Evolutionary conservation across 495 filamentous ascomycete species (phyloP).

Genomic region (Penicillium verhagenii): DNA sequence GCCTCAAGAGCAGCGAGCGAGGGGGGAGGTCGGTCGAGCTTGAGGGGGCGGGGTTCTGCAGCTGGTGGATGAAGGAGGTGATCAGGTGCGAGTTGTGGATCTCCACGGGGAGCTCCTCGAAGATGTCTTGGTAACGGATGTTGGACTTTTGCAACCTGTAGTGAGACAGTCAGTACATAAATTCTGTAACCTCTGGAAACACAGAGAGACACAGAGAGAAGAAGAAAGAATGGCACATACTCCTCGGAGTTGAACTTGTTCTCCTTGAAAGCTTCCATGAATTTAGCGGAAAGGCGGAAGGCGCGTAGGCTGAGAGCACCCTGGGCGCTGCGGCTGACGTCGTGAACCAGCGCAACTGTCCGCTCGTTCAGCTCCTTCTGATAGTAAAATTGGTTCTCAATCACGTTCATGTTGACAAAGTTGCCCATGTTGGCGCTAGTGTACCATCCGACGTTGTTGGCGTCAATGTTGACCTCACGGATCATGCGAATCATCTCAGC

Average conservation of each 20-base stretch:
- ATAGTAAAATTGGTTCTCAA: slow-evolving; percentile 98
- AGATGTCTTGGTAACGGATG: slow-evolving; percentile 89
- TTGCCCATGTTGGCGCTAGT: slow-evolving; percentile 98
- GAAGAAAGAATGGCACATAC: slow-evolving; percentile 46
- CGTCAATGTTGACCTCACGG: slow-evolving; percentile 96
- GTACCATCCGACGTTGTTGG: slow-evolving; percentile 98
- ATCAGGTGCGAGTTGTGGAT: slow-evolving; percentile 98
- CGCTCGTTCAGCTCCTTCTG: slow-evolving; percentile 90
- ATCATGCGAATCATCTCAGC: slow-evolving; percentile 96
- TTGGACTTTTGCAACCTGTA: slow-evolving; percentile 84
- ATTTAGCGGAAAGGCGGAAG: slow-evolving; percentile 81
- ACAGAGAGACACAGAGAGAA: too few species aligned
- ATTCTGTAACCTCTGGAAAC: background rate
- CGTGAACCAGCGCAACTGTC: slow-evolving; percentile 92
- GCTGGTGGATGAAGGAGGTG: slow-evolving; percentile 89
- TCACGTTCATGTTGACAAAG: slow-evolving; percentile 89
- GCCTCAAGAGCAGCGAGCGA: slow-evolving; percentile 72
- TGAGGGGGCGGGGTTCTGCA: slow-evolving; percentile 59
- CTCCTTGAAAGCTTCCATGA: slow-evolving; percentile 94
- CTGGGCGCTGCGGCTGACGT: slow-evolving; percentile 89
- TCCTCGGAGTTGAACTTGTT: slow-evolving; percentile 94
- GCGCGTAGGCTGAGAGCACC: slow-evolving; percentile 87
- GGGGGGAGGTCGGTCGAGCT: slow-evolving; percentile 67
- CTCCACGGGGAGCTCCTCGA: slow-evolving; percentile 85
- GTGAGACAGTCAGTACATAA: slow-evolving; percentile 3